phyloP scores from a whole-genome alignment of 1,284 basidiomycete species.

The Austroboletus sp. region DNA sequence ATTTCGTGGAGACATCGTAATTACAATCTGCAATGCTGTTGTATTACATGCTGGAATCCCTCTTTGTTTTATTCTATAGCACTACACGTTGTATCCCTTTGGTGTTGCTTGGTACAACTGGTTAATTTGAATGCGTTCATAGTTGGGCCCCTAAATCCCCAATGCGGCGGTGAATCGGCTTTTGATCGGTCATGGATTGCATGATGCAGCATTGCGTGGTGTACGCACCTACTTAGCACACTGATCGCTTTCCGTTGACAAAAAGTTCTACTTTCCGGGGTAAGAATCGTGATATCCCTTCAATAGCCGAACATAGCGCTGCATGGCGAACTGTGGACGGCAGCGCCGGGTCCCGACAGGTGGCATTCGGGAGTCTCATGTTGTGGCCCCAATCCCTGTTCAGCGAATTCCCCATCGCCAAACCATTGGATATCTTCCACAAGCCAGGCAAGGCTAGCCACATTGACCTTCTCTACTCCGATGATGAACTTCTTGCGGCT shows the following conservation, averaged over 20 bases:
- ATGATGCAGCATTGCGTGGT: conserved; percentile 5
- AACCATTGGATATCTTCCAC: conserved; percentile 6
- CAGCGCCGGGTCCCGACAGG: too few species aligned
- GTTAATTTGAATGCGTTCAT: neutral
- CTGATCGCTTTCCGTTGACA: too few species aligned
- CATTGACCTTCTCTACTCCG: conserved; percentile 10
- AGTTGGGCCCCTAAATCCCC: neutral
- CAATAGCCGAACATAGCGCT: too few species aligned
- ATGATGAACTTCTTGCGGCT: conserved; percentile 23
- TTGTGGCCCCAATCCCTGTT: neutral
- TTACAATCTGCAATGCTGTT: too few species aligned
- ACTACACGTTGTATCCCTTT: too few species aligned
- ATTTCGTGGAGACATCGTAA: too few species aligned
- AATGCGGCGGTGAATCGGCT: conserved; percentile 19
- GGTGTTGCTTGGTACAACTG: too few species aligned
- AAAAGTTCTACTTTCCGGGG: neutral
- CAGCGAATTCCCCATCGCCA: neutral
- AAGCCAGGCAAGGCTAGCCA: conserved; percentile 4
- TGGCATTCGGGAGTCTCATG: too few species aligned
- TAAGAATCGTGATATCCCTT: neutral
- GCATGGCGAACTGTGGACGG: too few species aligned
- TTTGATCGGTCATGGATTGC: conserved; percentile 18
- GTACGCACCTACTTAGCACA: neutral
- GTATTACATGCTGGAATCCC: too few species aligned
- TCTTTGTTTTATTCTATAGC: too few species aligned